These are phyloP conservation scores for Beta vulgaris DNA, from an alignment of 148 eudicot species.

Conservation along the genomic window DNA sequence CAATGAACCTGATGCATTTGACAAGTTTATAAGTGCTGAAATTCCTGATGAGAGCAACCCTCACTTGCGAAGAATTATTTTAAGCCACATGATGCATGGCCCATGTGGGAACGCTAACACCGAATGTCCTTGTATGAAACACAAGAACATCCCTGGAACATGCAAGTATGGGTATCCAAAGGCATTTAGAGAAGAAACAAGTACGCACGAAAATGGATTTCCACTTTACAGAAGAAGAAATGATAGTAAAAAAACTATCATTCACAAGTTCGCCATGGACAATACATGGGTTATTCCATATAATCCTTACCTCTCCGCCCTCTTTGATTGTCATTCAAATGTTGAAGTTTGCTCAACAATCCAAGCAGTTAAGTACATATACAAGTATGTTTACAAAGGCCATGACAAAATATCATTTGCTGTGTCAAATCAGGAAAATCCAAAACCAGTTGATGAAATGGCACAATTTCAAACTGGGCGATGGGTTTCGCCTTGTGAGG, in stretches of 20 bases:
- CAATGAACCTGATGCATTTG: too few species aligned
- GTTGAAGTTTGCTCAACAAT: too few species aligned
- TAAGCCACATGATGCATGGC: too few species aligned
- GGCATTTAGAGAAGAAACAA: background rate
- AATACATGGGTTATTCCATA: too few species aligned
- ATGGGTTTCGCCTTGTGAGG: conserved; percentile 20
- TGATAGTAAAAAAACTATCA: background rate
- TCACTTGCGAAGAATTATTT: background rate
- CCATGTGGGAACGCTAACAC: background rate
- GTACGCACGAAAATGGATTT: background rate
- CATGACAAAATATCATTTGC: background rate
- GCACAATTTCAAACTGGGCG: background rate
- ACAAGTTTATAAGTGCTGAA: too few species aligned
- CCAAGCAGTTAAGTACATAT: too few species aligned
- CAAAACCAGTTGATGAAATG: background rate
- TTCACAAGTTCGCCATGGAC: background rate
- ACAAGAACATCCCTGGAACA: background rate
- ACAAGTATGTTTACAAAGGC: too few species aligned
- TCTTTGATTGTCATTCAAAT: too few species aligned
- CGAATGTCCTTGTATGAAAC: background rate
- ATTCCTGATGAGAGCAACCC: too few species aligned
- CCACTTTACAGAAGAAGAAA: background rate
- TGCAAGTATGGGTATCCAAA: background rate
- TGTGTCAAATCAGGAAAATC: background rate
- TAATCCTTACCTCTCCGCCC: too few species aligned